Base-by-base conservation (phyloP, 371 early-diverging fungal genomes). In the Syncephalis fuscata region DNA sequence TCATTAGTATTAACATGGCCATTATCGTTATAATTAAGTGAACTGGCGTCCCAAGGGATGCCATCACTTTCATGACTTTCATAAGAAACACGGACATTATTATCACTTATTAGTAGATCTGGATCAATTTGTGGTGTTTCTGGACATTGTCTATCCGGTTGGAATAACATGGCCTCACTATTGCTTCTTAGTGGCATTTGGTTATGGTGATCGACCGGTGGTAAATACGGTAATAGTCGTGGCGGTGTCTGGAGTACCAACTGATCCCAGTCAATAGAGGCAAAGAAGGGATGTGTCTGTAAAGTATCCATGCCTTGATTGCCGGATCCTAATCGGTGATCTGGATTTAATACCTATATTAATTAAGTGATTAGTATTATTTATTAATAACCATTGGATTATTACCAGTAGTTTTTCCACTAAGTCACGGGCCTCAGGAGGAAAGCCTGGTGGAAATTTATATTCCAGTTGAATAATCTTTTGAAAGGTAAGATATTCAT, bases 401-500 rank as follows among this genome's bases (percentile, higher is more conserved):
- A n/a, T 47, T 58, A 70, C 73, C 32, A 97, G 63, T 25, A 95
- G 66, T 21, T 67, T 61, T 48, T 73, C 62, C 9, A 94, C 70
- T 4, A 95, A 59, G 53, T 82, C 82, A 49, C 70, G 70, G 10
- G 83, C 86, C 10, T 54, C 50, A 5, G 53, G 61, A 0, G 80
- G 74, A 52, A 93, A 78, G 11, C 65, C 71, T 17, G 71, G 69
- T 1, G 96, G 92, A 46, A 93, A 72, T 0, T 63, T 47, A 55
- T 87, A 94, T 16, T 92, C 84, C 20, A 88, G 68, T 48, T 86
- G 80, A 49, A 80, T 72, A 52, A 98, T 81, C 60, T 83, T 89
- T 62, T 95, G 92, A 57, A 95, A 94, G 0, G 95, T 98, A 55
- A 87, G 83, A 58, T 90, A 93, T 52, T 98, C 92, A 46, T 92